Conservation (phyloP, 2,329 filamentous ascomycete species). For the Chlorencoelia australis region DNA sequence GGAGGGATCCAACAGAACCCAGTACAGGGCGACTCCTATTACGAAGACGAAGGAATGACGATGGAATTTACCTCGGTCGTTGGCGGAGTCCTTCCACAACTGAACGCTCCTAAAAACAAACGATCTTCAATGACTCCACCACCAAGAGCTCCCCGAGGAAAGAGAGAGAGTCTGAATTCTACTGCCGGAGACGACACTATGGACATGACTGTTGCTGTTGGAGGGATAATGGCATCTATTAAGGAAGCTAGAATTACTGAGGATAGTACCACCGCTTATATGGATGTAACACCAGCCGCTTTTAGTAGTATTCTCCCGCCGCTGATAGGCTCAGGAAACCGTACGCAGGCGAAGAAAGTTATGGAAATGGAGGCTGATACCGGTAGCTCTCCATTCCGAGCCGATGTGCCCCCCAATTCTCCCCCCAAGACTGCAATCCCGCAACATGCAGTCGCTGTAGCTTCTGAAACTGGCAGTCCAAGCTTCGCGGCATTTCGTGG, state of each 20-base stretch:
- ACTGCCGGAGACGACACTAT: constrained; percentile 26
- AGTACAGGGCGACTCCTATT: constrained; percentile 27
- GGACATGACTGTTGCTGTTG: constrained; percentile 45
- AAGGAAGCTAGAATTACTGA: constrained; percentile 29
- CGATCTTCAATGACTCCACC: constrained; percentile 14
- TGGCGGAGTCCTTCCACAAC: constrained; percentile 39
- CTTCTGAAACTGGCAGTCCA: constrained; percentile 43
- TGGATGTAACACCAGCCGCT: constrained; percentile 57
- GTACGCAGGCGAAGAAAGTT: constrained; percentile 41
- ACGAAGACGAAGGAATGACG: constrained; percentile 58
- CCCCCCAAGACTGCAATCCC: constrained; percentile 28
- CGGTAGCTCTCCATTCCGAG: constrained; percentile 35
- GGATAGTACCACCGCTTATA: constrained; percentile 34
- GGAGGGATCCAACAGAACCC: constrained; percentile 38
- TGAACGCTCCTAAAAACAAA: constrained; percentile 26
- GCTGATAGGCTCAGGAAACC: constrained; percentile 30
- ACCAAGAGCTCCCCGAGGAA: constrained; percentile 5
- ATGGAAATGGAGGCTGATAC: constrained; percentile 49
- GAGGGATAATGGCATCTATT: constrained; percentile 31
- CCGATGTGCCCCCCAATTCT: constrained; percentile 26
- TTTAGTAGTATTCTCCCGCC: constrained; percentile 43
- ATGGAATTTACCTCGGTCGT: constrained; percentile 68
- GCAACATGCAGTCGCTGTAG: constrained; percentile 28
- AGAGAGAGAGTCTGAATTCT: constrained; percentile 30
- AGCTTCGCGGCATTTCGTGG: constrained; percentile 43